These are phyloP conservation scores for Allium cepa DNA, from an alignment of 106 monocot genomes.

Conservation along the genomic window DNA sequence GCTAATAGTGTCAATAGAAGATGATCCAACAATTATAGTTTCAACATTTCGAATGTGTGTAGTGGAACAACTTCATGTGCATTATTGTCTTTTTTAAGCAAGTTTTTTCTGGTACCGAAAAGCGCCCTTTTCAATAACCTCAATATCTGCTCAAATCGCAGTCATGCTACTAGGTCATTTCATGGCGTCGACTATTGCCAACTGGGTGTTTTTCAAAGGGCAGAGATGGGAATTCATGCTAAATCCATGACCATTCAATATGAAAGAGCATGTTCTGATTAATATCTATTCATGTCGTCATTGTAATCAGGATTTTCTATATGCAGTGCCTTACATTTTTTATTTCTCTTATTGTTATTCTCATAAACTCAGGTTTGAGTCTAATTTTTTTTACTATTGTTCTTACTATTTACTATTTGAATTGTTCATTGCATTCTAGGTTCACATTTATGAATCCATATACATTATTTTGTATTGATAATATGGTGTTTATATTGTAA, in stretches of 20 bases:
- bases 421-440: too few relatives aligned
- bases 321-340: slow-evolving; percentile 44
- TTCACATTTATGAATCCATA: too few relatives aligned
- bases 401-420: too few relatives aligned
- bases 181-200: slow-evolving; percentile 35
- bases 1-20: slow-evolving; percentile 33
- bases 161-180: slow-evolving; percentile 50
- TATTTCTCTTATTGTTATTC: slow-evolving; percentile 28
- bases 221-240: slow-evolving; percentile 48
- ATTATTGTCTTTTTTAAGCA: slow-evolving; percentile 47
- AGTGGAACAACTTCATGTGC: slow-evolving; percentile 42
- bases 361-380: slow-evolving; percentile 5
- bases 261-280: slow-evolving; percentile 80
- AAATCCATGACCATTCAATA: slow-evolving; percentile 63
- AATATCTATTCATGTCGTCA: slow-evolving; percentile 59
- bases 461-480: too few relatives aligned
- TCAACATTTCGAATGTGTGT: slow-evolving; percentile 55
- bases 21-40: slow-evolving; percentile 33
- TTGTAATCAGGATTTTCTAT: slow-evolving; percentile 57
- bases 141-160: slow-evolving; percentile 59
- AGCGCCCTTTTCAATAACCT: slow-evolving; percentile 42
- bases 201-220: slow-evolving; percentile 27
- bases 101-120: slow-evolving; percentile 69
- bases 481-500: too few relatives aligned
- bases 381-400: not conserved